Conservation (phyloP, 2,329 filamentous ascomycete genomes). For the Drechslera avenae region DNA sequence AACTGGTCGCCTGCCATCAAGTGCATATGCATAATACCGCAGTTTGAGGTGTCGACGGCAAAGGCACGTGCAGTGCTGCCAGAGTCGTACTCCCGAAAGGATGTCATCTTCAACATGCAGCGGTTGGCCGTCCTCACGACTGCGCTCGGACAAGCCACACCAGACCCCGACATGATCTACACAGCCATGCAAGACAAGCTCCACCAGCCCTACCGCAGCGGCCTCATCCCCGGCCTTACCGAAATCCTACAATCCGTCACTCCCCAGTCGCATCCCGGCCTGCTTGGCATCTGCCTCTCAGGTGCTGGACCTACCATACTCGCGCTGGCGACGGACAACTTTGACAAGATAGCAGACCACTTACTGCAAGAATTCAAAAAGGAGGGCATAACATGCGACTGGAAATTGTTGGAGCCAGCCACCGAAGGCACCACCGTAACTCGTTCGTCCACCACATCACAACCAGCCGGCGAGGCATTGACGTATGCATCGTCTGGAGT, state of each 20-base stretch:
- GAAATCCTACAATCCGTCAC: conserved; percentile 92
- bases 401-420: conserved; percentile 87
- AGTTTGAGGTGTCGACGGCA: conserved; percentile 95
- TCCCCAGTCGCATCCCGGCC: conserved; percentile 80
- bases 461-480: conserved; percentile 52
- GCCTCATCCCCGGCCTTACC: conserved; percentile 86
- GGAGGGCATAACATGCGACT: conserved; percentile 78
- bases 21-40: conserved; percentile 92
- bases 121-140: conserved; percentile 89
- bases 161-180: conserved; percentile 91
- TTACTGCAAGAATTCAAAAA: conserved; percentile 75
- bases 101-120: conserved; percentile 96
- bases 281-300: conserved; percentile 92
- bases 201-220: conserved; percentile 93
- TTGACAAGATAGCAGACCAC: conserved; percentile 80
- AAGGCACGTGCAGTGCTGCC: conserved; percentile 87
- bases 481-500: conserved; percentile 95
- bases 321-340: conserved; percentile 87
- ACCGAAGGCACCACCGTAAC: conserved; percentile 64
- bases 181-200: conserved; percentile 98
- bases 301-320: conserved; percentile 95
- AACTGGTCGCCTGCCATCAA: conserved; percentile 94
- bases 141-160: conserved; percentile 85
- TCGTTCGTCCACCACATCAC: conserved; percentile 23
- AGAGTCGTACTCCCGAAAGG: conserved; percentile 74